These are phyloP conservation scores for Flaveria brownii DNA, from an alignment of 129 eudicot genomes.

Conservation along the genomic window DNA sequence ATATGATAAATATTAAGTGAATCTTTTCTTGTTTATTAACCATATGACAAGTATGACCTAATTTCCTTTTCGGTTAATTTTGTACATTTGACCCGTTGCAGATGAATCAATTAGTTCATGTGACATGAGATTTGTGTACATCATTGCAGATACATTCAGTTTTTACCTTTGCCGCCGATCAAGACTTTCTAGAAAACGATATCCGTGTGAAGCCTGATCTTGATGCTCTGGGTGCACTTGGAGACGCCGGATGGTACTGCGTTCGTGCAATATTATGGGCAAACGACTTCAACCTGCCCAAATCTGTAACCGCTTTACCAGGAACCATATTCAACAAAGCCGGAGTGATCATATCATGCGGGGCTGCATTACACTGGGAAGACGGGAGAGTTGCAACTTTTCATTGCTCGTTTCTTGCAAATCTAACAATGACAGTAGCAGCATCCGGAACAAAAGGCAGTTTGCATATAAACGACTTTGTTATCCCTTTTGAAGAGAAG, in stretches of 20 bases:
- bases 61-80: not conserved
- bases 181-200: conserved; percentile 53
- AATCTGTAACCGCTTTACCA: conserved; percentile 48
- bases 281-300: conserved; percentile 61
- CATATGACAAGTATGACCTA: too few relatives aligned
- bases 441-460: conserved; percentile 62
- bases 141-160: conserved; percentile 42
- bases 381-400: conserved; percentile 61
- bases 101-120: not conserved
- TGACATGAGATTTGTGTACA: conserved; percentile 7
- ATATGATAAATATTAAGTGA: too few relatives aligned
- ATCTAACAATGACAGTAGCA: conserved; percentile 54
- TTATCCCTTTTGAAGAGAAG: conserved; percentile 64
- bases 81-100: not conserved
- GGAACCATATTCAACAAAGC: conserved; percentile 47
- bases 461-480: conserved; percentile 49
- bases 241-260: conserved; percentile 72
- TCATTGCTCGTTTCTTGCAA: conserved; percentile 60
- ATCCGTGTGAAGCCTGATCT: conserved; percentile 64
- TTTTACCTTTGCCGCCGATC: conserved; percentile 47
- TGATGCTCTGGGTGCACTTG: conserved; percentile 72
- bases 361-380: conserved; percentile 62
- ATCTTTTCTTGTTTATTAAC: too few relatives aligned
- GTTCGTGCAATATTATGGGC: conserved; percentile 61
- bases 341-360: conserved; percentile 62